Base-by-base conservation (phyloP, 345 rosid species). In the Hibiscus trionum region DNA sequence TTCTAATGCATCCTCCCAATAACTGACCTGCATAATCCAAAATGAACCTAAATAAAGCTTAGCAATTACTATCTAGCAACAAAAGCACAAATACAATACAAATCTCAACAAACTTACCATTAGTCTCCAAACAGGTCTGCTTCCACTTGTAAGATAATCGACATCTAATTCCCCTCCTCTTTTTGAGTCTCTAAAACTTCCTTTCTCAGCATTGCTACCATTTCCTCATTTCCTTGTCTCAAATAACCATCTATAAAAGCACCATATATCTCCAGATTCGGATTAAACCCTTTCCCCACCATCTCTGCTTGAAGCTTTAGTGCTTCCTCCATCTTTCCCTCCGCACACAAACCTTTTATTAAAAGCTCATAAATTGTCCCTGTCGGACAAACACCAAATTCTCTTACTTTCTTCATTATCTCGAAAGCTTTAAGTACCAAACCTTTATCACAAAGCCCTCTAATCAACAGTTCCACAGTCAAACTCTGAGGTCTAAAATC, bases 271-370 rank as follows among this genome's bases (percentile, higher is more conserved):
- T 73, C 79, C 60, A 58, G 61, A 78, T 81, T 82, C 15, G 90
- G 91, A 71, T 76, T 82, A 77, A 84, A 87, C 21, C 98, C 97
- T 83, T 81, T 84, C 29, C 90, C 97, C 37, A 86, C 88, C 98
- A 91, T 93, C 81, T 87, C 87, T 16, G 93, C 93, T 69, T 93
- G 97, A 78, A 89, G 80, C 73, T 69, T 89, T 78, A 88, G 77
- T 0, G 94, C 96, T 79, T 88, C 94, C 17, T 87, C 90, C 87
- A 88, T 79, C 73, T 76, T 82, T 73, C 87, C 85, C 62, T 83
- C 87, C 69, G 76, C 77, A 21, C 97, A 90, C 61, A 91, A 82
- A 65, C 84, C 86, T 69, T 76, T 85, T 19, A 88, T 79, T 82
- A 90, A 62, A 15, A 84, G 76, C 80, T 79, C 86, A n/a, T 87